Evolutionary conservation across 1,139 yeast species (phyloP).

Genomic region (Yamadazyma mexicana): DNA sequence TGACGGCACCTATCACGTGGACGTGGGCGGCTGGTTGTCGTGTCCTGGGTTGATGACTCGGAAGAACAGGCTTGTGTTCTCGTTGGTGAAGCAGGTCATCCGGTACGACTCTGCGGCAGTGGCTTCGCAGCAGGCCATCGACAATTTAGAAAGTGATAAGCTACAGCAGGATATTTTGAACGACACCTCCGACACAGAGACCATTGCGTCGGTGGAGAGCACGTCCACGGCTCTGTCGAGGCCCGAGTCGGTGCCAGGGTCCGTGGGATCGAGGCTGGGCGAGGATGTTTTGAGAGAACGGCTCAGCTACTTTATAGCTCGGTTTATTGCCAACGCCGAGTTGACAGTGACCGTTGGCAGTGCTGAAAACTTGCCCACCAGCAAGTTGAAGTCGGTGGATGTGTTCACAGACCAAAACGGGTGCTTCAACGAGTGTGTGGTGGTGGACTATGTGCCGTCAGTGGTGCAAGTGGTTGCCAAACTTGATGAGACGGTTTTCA

Average conservation of each 20-base stretch:
- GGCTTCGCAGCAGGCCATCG: constrained; percentile 25
- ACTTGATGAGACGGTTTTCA: constrained; percentile 45
- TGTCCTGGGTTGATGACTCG: constrained; percentile 72
- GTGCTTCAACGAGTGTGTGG: constrained; percentile 49
- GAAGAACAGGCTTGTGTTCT: constrained; percentile 65
- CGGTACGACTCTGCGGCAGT: constrained; percentile 38
- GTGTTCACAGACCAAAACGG: constrained; percentile 61
- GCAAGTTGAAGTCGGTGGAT: constrained; percentile 23
- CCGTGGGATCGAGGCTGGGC: not conserved
- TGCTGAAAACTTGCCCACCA: constrained; percentile 21
- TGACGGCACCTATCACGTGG: constrained; percentile 47
- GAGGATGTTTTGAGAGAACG: constrained; percentile 53
- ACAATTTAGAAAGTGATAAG: constrained; percentile 29
- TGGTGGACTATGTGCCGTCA: constrained; percentile 56
- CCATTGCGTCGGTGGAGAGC: constrained; percentile 14
- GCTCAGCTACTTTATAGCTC: constrained; percentile 59
- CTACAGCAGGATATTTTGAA: constrained; percentile 29
- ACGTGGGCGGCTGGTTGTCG: constrained; percentile 72
- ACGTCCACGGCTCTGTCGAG: constrained; percentile 4
- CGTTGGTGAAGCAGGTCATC: constrained; percentile 71
- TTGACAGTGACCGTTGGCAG: constrained; percentile 55
- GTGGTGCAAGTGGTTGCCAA: constrained; percentile 42
- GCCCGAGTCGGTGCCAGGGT: not conserved
- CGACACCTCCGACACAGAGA: constrained; percentile 14
- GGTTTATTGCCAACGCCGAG: constrained; percentile 55